phyloP scores from a whole-genome alignment of 2,329 filamentous ascomycete genomes.

The Hypomyces perniciosus region DNA sequence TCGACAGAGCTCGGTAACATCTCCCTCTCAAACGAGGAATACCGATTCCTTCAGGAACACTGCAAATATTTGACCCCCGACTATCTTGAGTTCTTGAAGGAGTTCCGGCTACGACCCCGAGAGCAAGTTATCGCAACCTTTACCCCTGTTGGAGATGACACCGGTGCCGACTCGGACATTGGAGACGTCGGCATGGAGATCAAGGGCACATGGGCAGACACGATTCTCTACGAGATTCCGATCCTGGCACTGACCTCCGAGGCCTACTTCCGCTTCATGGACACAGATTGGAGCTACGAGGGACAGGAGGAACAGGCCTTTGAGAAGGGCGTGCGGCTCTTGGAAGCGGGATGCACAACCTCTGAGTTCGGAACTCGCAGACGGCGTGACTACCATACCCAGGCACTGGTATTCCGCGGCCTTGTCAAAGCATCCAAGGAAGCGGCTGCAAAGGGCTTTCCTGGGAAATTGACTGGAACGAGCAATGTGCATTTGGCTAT shows the following conservation, averaged over 20 bases:
- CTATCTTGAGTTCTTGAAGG: constrained; percentile 76
- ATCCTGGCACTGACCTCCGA: constrained; percentile 88
- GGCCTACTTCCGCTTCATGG: constrained; percentile 95
- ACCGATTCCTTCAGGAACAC: constrained; percentile 67
- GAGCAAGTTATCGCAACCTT: constrained; percentile 75
- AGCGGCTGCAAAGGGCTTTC: constrained; percentile 55
- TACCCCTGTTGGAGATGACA: constrained; percentile 46
- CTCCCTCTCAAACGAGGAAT: constrained; percentile 70
- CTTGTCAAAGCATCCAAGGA: constrained; percentile 73
- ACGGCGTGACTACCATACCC: constrained; percentile 88
- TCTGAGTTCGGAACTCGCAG: constrained; percentile 92
- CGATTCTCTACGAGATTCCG: constrained; percentile 96
- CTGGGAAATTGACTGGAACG: constrained; percentile 75
- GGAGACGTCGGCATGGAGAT: constrained; percentile 75
- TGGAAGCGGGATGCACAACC: constrained; percentile 79
- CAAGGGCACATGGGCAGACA: constrained; percentile 83
- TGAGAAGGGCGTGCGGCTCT: constrained; percentile 68
- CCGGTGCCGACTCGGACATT: constrained; percentile 56
- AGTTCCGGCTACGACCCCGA: constrained; percentile 73
- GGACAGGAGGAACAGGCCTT: constrained; percentile 82
- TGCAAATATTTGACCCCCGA: constrained; percentile 73
- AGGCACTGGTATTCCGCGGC: constrained; percentile 84
- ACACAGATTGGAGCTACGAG: constrained; percentile 84
- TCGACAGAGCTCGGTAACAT: constrained; percentile 72
- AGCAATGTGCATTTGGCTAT: constrained; percentile 97